Evolutionary conservation across 192 early-diverging fungal genomes (phyloP), one percentile per base, ranked within the genome.

Genomic region (Backusella westeae): DNA sequence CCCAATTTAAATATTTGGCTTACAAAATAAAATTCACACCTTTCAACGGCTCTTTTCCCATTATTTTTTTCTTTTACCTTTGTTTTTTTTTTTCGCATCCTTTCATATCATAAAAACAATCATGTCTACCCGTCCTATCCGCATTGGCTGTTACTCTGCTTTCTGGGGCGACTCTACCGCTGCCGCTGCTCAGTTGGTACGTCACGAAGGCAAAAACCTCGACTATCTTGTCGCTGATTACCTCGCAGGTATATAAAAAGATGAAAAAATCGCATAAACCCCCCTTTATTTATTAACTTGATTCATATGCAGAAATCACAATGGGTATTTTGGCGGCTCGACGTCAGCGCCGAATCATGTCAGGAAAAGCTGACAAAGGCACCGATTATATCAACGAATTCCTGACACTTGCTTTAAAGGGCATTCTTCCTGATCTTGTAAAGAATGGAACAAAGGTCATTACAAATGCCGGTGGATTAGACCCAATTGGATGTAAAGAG

Each of bases 391-490:
- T 78, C 44, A 44, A 73, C 19, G 90, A 92, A 73, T 92, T 92
- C 72, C 80, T 92, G 44, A 87, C 83, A 1, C 79, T 85, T 41
- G 90, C 91, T 5, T 79, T 88, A 67, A 78, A 77, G 34, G 75
- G 75, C 35, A 73, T 88, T 1, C 74, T 87, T 34, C 84, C 84
- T 4, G 81, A 83, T 56, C 72, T 92, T 44, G 72, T 85, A 36
- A 87, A 88, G 69, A 81, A 87, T 65, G 83, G 83, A 26, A 89
- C 85, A 35, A 90, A 87, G 69, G 76, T 92, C 66, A 81, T 92
- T 75, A 92, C 90, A 7, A 92, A 92, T 76, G 90, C 90, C 19
- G 90, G 90, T 75, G 90, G 85, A 14, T 80, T 91, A 21, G 89
- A 90, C 42, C 90, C 90, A 32, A 39, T 89, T 21, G 87, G 87